phyloP scores from a whole-genome alignment of 176 grass and related monocot genomes.

The Carex cristatella region DNA sequence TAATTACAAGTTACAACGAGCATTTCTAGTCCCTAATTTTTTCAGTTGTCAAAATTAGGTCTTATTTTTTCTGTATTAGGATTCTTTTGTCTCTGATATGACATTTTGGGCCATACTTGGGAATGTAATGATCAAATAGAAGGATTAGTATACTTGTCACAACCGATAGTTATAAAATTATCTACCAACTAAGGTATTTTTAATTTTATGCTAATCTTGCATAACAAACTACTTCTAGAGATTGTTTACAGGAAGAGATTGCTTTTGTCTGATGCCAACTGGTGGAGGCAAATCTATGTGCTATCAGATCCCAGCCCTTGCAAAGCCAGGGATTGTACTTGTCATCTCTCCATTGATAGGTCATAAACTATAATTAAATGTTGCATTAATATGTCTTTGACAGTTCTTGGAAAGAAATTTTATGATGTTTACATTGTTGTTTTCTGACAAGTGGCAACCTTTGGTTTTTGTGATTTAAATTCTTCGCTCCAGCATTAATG shows the following conservation, averaged over 20 bases:
- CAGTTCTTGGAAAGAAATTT: constrained; percentile 26
- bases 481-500: constrained; percentile 65
- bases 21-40: not conserved
- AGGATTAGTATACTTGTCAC: not conserved
- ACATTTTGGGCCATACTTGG: not conserved
- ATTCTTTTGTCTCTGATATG: not conserved
- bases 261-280: constrained; percentile 99
- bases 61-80: not conserved
- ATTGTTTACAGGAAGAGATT: constrained; percentile 64
- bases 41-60: not conserved
- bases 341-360: constrained; percentile 98
- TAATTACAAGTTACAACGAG: not conserved
- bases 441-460: constrained; percentile 34
- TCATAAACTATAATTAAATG: constrained; percentile 26
- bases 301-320: constrained; percentile 87
- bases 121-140: not conserved
- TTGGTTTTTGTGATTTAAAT: constrained; percentile 38
- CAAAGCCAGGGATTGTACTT: constrained; percentile 80
- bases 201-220: not conserved
- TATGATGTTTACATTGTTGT: not conserved
- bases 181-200: not conserved
- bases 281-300: constrained; percentile 98
- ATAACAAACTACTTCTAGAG: constrained; percentile 13
- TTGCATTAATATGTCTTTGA: not conserved
- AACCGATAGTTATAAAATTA: not conserved